A percentile compares a stretch with the other conserved stretches of the same genome.
phyloP scores from a whole-genome alignment of 805 yeast species.

The Suhomyces faveliae region DNA sequence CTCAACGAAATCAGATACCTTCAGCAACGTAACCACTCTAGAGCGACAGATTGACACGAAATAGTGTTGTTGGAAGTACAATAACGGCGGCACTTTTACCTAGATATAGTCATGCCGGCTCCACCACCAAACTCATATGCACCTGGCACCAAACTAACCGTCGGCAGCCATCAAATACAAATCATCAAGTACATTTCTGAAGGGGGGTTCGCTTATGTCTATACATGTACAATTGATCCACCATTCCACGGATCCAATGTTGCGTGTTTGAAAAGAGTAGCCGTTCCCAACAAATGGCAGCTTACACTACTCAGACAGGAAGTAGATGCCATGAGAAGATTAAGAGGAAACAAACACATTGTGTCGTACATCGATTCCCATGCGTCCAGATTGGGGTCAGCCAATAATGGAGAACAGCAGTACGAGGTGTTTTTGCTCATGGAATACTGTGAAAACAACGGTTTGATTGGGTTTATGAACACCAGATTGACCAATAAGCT shows the following conservation, averaged over 20 bases:
- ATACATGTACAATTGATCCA: conserved; percentile 70
- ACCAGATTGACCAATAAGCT: conserved; percentile 63
- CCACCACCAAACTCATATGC: conserved; percentile 63
- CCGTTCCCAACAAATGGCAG: conserved; percentile 86
- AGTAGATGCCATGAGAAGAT: conserved; percentile 94
- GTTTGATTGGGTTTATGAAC: conserved; percentile 79
- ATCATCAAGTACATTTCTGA: conserved; percentile 73
- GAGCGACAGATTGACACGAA: neutral
- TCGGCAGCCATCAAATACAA: conserved; percentile 76
- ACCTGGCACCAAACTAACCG: conserved; percentile 77
- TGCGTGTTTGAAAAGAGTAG: conserved; percentile 92
- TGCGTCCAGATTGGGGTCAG: conserved; percentile 63
- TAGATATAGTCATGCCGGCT: conserved; percentile 22
- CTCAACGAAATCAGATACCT: neutral
- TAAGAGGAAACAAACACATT: conserved; percentile 73
- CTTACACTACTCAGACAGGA: conserved; percentile 85
- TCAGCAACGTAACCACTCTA: neutral
- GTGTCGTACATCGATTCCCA: conserved; percentile 94
- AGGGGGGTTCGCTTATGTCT: conserved; percentile 96
- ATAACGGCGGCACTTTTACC: neutral
- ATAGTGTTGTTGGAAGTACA: neutral
- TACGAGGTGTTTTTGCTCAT: conserved; percentile 77
- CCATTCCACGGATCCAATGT: conserved; percentile 49
- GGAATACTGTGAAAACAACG: conserved; percentile 77
- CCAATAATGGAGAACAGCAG: conserved; percentile 40